Conservation (phyloP, 139 green algal genomes). For the Tetraselmis chui region DNA sequence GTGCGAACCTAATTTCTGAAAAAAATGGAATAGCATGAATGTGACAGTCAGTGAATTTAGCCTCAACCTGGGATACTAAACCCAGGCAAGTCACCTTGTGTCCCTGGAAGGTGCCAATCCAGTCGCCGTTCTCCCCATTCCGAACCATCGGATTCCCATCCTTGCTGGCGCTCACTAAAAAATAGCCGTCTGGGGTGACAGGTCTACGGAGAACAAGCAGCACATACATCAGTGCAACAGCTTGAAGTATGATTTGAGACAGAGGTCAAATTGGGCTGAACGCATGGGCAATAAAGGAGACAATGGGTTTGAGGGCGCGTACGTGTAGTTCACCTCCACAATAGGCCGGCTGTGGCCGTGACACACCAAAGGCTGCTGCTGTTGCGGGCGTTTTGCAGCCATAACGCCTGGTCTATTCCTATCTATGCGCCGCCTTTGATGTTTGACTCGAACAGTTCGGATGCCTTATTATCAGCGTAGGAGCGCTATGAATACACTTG, state of each 20-base stretch:
- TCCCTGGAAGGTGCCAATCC: constrained; percentile 97
- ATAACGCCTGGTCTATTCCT: no score
- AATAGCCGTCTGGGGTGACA: constrained; percentile 90
- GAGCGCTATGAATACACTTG: no score
- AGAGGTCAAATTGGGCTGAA: background rate
- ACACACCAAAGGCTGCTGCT: constrained; percentile 77
- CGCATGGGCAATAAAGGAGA: background rate
- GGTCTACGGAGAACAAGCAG: constrained; percentile 37
- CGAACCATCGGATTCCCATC: constrained; percentile 96
- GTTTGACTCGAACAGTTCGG: no score
- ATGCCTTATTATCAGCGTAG: no score
- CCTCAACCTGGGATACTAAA: background rate
- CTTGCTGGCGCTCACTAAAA: constrained; percentile 90
- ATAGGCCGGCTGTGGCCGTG: constrained; percentile 94
- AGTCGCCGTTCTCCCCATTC: constrained; percentile 90
- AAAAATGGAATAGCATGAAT: background rate
- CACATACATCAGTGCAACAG: background rate
- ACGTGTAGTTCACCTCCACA: constrained; percentile 92
- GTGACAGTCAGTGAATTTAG: background rate
- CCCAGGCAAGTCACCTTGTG: constrained; percentile 69
- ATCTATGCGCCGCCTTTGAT: no score
- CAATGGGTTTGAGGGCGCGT: background rate
- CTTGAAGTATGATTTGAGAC: background rate
- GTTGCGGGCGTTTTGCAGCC: background rate
- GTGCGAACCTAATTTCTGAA: constrained; percentile 5